Evolutionary conservation across 202 grass and related monocot genomes (phyloP), one percentile per base, ranked within the genome.

Genomic region (Carex sylvatica): DNA sequence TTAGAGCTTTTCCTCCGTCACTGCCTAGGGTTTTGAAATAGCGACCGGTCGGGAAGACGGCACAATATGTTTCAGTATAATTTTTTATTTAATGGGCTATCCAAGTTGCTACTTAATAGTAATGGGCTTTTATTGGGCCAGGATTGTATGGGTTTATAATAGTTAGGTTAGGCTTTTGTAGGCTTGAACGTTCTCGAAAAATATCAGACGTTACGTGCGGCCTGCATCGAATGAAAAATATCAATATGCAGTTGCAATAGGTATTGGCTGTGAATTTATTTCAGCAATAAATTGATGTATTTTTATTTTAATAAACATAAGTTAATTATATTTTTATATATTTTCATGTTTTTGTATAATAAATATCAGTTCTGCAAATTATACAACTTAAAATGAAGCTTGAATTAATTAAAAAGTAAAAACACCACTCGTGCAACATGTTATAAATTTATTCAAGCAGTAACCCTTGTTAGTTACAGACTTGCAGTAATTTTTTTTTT

Each of bases 81-180:
- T 58, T 58, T 58, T 58, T 58, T n/a, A 58, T 58, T 58, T 19
- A 58, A 58, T 18, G 18, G 64, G 28, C 60, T 62, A 9, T 18
- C 3, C 69, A 13, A 12, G 8, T 22, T 47, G 19, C 38, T 24
- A 72, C 49, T 13, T 42, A 46, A 5, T 46, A 4, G 6, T 49
- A 15, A 19, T 72, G 69, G 69, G 69, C 69, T 72, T 71, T 71
- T 20, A 62, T 71, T 71, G 19, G 40, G 68, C 68, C 68, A 2
- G 19, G 18, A 70, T 46, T 3, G 0, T n/a, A 70, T 20, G 18
- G 36, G 36, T 46, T 71, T 24, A 11, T 71, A 1, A 22, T 64
- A 14, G 0, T 60, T 61, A 11, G 59, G 6, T 23, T 61, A 11
- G 20, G 59, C 20, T 61, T 61, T 61, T 61, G 20, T 61, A 24